Base-by-base conservation (phyloP, 1,284 basidiomycete species). In the Thelephora terrestris region DNA sequence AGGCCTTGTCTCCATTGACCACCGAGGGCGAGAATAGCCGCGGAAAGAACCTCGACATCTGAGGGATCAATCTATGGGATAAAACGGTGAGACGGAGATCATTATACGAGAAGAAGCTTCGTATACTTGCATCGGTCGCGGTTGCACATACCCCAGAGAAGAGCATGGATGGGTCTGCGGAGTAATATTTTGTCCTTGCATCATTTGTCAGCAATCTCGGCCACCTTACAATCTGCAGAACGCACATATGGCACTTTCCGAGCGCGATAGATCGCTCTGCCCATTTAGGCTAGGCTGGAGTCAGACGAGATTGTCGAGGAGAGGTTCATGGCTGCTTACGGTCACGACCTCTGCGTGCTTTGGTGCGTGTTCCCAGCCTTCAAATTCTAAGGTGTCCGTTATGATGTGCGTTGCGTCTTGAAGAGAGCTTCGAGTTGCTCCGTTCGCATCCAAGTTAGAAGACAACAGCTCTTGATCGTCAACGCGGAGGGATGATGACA, bases 121-220 rank as follows among this genome's bases (percentile, higher is more conserved):
- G 20, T 46, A 36, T 17, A 61, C 72, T 39, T 50, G 87, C 82
- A 54, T 81, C 81, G 6, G 78, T 71, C 5, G 79, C 75, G 55
- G 79, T 81, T 1, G 79, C 84, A 14, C 89, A 74, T 34, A 91
- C 70, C 1, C 88, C 87, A 2, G 90, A 92, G 65, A 94, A 93
- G 50, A 92, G 73, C 71, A 79, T 78, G 0, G 71, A 62, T 1
- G 85, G 82, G 60, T 91, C 80, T 7, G 86, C 72, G 4, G 88
- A 91, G 67, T 81, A 93, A 57, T 71, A 76, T 59, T 50, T 42
- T 21, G 39, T 14, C 17, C 39, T 42, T 23, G 20, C 21, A 7
- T 21, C 14, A 18, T 42, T n/a, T 12, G 18, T 42, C 25, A 42
- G 39, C 39, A 14, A 32, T 32, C 29, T 32, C 14, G 29, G 9